Evolutionary conservation across 768 basidiomycete species (phyloP), one percentile per base, ranked within the genome.

Genomic region (Lactarius pseudohatsudake): DNA sequence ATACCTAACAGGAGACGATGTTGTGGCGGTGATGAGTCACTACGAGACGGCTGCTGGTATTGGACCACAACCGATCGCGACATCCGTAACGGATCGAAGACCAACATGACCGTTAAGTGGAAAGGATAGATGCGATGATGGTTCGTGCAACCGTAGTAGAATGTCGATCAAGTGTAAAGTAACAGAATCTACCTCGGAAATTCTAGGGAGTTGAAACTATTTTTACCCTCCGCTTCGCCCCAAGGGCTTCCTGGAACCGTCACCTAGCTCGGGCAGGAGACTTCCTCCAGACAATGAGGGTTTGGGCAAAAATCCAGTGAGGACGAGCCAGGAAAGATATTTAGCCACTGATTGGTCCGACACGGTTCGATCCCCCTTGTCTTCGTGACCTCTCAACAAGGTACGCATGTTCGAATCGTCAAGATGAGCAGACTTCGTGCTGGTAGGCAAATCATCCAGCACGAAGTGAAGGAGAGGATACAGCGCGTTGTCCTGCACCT

Each of bases 391-490:
- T 15, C 13, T 53, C 32, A 92, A 76, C 50, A 98, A 74, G 13
- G 82, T 80, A n/a, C 77, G 77, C 20, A 94, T 96, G 75, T 96
- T 97, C 26, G 82, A 75, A 74, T 97, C 93, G 74, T 96, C 92
- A 58, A 98, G 80, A 69, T 91, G 89, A 2, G 97, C 92, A 0
- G 94, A 87, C 76, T 96, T 97, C 30, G 96, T 98, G 73, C 91
- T 94, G 30, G 96, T 97, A 5, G 97, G 97, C 22, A 99, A 82
- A 76, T 99, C 97, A 75, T 98, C 97, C 36, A 99, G 80, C 30
- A 98, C 97, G 71, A 98, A 98, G 77, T 99, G 96, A 20, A 99
- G 84, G 11, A 99, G 80, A 3, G 97, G 97, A 85, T 96, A 98
- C 54, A 99, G 82, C 2, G 97, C 97, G 70, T 99, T 98, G 76